Percentiles rank a stretch among this genome's conserved stretches.
These are phyloP conservation scores for Verbascum thapsus DNA, from an alignment of 257 asterid genomes.

Conservation along the genomic window DNA sequence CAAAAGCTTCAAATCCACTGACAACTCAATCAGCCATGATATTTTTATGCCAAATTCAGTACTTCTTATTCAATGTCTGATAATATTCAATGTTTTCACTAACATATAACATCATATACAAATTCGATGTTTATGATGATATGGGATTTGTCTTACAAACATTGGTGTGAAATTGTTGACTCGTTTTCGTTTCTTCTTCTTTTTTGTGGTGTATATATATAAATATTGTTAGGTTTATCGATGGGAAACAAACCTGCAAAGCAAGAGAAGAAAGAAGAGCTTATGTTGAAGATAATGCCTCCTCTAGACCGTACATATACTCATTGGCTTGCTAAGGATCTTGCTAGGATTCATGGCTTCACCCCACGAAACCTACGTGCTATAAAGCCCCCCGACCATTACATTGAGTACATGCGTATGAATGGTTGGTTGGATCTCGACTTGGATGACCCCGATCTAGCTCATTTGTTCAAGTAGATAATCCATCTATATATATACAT, in stretches of 20 bases:
- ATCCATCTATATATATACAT: background rate
- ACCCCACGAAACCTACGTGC: constrained; percentile 66
- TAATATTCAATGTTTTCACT: background rate
- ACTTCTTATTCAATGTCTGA: too few relatives aligned
- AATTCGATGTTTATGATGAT: background rate
- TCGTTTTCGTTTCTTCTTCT: background rate
- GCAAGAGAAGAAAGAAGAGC: constrained; percentile 53
- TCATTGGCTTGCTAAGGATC: constrained; percentile 77
- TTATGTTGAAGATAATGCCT: constrained; percentile 66
- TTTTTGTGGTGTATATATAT: background rate
- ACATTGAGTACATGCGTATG: constrained; percentile 76
- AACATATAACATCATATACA: background rate
- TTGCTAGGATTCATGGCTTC: constrained; percentile 78
- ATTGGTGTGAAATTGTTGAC: background rate
- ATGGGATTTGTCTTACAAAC: background rate
- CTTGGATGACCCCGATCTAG: constrained; percentile 77
- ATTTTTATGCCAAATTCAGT: background rate
- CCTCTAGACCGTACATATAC: constrained; percentile 65
- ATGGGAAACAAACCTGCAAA: constrained; percentile 84
- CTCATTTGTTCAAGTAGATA: constrained; percentile 60
- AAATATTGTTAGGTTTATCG: constrained; percentile 31
- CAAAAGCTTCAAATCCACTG: background rate
- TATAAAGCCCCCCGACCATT: constrained; percentile 80
- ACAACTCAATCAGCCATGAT: constrained; percentile 13
- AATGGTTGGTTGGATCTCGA: constrained; percentile 90